Evolutionary conservation across 2,329 filamentous ascomycete genomes (phyloP).

Genomic region (Alternaria triticina): DNA sequence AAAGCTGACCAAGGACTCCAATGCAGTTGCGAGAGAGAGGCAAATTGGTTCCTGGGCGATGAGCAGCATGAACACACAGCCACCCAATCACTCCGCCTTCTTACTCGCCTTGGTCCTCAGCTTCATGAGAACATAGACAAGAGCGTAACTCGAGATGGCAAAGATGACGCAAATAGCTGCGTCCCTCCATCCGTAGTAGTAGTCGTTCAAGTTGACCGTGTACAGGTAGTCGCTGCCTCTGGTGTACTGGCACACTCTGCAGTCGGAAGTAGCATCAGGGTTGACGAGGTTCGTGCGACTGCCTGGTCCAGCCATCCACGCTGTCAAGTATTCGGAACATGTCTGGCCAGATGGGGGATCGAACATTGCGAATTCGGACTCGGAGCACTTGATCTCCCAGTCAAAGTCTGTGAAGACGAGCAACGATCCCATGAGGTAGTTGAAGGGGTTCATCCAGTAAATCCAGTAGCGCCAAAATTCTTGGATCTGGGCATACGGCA

Average conservation of each 20-base stretch:
- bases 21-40: background rate
- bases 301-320: slow-evolving; percentile 12
- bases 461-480: slow-evolving; percentile 68
- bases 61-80: too few species aligned
- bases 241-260: slow-evolving; percentile 67
- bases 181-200: slow-evolving; percentile 72
- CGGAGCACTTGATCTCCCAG: slow-evolving; percentile 47
- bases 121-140: slow-evolving; percentile 55
- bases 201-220: slow-evolving; percentile 65
- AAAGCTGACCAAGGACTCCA: background rate
- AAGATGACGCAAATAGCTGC: slow-evolving; percentile 66
- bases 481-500: slow-evolving; percentile 66
- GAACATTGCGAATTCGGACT: slow-evolving; percentile 50
- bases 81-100: slow-evolving; percentile 42
- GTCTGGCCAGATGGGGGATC: slow-evolving; percentile 60
- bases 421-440: slow-evolving; percentile 51
- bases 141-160: slow-evolving; percentile 60
- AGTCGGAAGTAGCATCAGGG: slow-evolving; percentile 62
- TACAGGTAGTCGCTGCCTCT: slow-evolving; percentile 65
- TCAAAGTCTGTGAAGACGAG: slow-evolving; percentile 52
- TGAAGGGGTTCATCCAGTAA: slow-evolving; percentile 52
- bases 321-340: slow-evolving; percentile 60
- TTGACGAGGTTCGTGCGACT: slow-evolving; percentile 62
- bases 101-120: slow-evolving; percentile 50
- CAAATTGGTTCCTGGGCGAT: background rate